Evolutionary conservation across 2,329 filamentous ascomycete genomes (phyloP).

Genomic region (Colletotrichum simmondsii): DNA sequence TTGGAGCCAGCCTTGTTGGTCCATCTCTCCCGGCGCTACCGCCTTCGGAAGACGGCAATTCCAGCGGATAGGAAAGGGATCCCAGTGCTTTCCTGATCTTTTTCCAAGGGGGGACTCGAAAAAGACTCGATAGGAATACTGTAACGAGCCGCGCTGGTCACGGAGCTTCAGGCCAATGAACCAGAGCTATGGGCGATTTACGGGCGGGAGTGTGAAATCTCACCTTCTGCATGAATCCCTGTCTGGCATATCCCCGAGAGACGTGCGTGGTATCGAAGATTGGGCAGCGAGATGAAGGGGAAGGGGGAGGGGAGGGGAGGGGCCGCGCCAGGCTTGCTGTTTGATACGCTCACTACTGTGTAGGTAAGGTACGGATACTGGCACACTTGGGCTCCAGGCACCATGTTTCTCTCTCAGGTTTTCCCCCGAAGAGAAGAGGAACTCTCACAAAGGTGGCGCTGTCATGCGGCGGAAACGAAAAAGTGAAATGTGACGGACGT

Average conservation of each 20-base stretch:
- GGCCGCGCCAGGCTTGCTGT: neutral
- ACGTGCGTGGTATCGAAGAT: neutral
- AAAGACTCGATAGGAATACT: too few species aligned
- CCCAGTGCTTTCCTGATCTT: neutral
- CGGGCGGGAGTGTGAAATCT: neutral
- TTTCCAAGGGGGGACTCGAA: neutral
- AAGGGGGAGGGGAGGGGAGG: neutral
- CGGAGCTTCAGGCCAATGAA: neutral
- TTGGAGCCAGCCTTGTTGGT: neutral
- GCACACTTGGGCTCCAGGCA: neutral
- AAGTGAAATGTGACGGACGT: slow-evolving; percentile 22
- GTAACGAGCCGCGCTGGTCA: neutral
- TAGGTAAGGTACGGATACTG: neutral
- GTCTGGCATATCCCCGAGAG: neutral
- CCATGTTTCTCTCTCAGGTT: neutral
- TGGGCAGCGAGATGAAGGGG: slow-evolving; percentile 13
- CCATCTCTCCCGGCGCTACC: neutral
- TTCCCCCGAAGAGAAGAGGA: neutral
- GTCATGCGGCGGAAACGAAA: slow-evolving; percentile 7
- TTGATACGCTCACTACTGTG: neutral
- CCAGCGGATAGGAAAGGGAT: slow-evolving; percentile 6
- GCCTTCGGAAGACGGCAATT: neutral
- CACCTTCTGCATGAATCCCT: neutral
- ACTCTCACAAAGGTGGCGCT: slow-evolving; percentile 2
- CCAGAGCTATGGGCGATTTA: neutral